Conservation (phyloP, 768 basidiomycete species). For the Phallus indusiatus region DNA sequence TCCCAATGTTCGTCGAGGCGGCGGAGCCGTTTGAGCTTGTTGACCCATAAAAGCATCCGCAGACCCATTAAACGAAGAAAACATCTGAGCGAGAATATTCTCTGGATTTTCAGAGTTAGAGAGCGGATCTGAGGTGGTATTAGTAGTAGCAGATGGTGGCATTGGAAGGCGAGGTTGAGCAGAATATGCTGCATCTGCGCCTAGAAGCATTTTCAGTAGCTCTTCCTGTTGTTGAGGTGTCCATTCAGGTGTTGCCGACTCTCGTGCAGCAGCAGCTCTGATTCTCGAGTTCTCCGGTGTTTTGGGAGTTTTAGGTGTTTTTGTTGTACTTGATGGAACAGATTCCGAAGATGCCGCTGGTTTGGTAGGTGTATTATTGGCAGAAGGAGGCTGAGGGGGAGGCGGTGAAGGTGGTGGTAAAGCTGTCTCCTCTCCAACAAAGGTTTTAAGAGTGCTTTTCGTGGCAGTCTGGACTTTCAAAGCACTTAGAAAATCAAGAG, state of each 20-base stretch:
- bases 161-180: conserved; percentile 1
- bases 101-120: conserved; percentile 10
- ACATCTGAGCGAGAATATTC: conserved; percentile 25
- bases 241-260: conserved; percentile 47
- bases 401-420: conserved; percentile 30
- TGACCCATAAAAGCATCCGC: conserved; percentile 11
- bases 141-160: neutral
- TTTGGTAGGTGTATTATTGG: conserved; percentile 10
- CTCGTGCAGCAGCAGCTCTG: conserved; percentile 10
- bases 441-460: conserved; percentile 9
- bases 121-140: conserved; percentile 4
- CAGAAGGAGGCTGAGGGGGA: conserved; percentile 25
- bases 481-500: conserved; percentile 2
- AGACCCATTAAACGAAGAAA: conserved; percentile 22
- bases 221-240: conserved; percentile 59
- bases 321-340: conserved; percentile 28
- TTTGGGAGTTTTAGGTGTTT: conserved; percentile 25
- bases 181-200: conserved; percentile 11
- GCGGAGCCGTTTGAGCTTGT: conserved; percentile 29
- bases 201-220: conserved; percentile 58
- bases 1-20: conserved; percentile 30
- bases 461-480: neutral
- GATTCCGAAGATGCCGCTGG: conserved; percentile 16
- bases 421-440: conserved; percentile 38
- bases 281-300: conserved; percentile 15